Conservation (phyloP, 805 yeast genomes). For the Candida rishiriensis region DNA sequence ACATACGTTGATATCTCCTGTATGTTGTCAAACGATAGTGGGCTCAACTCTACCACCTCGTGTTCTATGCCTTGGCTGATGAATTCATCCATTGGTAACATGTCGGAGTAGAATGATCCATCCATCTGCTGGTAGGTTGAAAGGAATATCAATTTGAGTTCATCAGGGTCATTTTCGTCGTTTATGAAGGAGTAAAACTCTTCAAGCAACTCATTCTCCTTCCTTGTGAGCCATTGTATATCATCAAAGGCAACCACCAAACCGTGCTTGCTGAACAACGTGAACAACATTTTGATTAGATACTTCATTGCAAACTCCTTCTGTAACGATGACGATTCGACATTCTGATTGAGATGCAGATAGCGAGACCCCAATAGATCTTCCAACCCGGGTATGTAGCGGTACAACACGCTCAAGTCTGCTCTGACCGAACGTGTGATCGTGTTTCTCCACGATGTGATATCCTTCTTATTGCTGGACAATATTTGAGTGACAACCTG, state of each 20-base stretch:
- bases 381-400: conserved; percentile 41
- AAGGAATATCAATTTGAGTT: background rate
- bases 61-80: background rate
- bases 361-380: conserved; percentile 41
- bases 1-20: background rate
- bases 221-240: conserved; percentile 37
- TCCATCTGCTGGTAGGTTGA: background rate
- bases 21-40: background rate
- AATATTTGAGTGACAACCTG: conserved; percentile 38
- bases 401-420: conserved; percentile 38
- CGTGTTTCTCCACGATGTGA: conserved; percentile 37
- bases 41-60: background rate
- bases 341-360: conserved; percentile 17
- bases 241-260: conserved; percentile 43
- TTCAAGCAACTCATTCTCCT: conserved; percentile 26
- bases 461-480: conserved; percentile 31
- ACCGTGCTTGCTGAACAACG: conserved; percentile 36
- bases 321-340: conserved; percentile 20
- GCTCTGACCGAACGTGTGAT: conserved; percentile 35
- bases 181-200: conserved; percentile 25
- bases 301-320: conserved; percentile 38
- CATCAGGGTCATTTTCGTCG: conserved; percentile 5
- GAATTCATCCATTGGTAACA: background rate
- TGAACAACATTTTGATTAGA: conserved; percentile 37
- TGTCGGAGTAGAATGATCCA: background rate